These are phyloP conservation scores for Leucocoprinus birnbaumii DNA, from an alignment of 768 basidiomycete species.

Conservation along the genomic window DNA sequence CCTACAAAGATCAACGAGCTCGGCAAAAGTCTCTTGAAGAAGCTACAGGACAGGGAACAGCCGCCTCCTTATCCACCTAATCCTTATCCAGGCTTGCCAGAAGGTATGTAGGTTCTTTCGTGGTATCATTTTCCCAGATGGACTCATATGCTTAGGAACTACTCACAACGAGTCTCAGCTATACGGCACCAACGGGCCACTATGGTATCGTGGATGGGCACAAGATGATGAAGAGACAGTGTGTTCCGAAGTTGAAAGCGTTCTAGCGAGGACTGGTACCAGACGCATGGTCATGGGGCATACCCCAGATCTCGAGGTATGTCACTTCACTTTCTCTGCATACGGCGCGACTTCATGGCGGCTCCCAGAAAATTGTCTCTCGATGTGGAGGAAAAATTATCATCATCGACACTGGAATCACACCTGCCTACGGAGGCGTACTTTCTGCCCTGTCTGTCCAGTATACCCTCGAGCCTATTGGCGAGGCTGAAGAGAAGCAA, in stretches of 20 bases:
- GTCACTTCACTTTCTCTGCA: slow-evolving; percentile 12
- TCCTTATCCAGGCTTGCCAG: slow-evolving; percentile 71
- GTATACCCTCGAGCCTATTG: slow-evolving; percentile 73
- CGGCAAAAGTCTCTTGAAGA: slow-evolving; percentile 63
- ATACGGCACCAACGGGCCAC: slow-evolving; percentile 76
- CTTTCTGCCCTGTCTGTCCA: slow-evolving; percentile 86
- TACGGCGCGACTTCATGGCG: neutral
- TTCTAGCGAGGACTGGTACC: slow-evolving; percentile 75
- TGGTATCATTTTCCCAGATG: neutral
- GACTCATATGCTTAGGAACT: slow-evolving; percentile 12
- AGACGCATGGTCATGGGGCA: slow-evolving; percentile 95
- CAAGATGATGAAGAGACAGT: slow-evolving; percentile 62
- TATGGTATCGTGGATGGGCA: slow-evolving; percentile 97
- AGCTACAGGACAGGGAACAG: slow-evolving; percentile 62
- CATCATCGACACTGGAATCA: slow-evolving; percentile 97
- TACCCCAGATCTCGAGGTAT: slow-evolving; percentile 82
- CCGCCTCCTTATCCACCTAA: slow-evolving; percentile 82
- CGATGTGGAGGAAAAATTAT: slow-evolving; percentile 91
- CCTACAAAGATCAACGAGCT: slow-evolving; percentile 83
- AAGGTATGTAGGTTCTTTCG: slow-evolving; percentile 26
- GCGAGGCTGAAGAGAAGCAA: slow-evolving; percentile 29
- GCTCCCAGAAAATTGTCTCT: slow-evolving; percentile 67
- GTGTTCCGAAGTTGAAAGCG: slow-evolving; percentile 69
- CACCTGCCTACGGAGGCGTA: slow-evolving; percentile 90
- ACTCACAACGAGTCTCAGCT: slow-evolving; percentile 66